Evolutionary conservation across 169 alveolate species (phyloP).

Genomic region (Plasmodium sp.): DNA sequence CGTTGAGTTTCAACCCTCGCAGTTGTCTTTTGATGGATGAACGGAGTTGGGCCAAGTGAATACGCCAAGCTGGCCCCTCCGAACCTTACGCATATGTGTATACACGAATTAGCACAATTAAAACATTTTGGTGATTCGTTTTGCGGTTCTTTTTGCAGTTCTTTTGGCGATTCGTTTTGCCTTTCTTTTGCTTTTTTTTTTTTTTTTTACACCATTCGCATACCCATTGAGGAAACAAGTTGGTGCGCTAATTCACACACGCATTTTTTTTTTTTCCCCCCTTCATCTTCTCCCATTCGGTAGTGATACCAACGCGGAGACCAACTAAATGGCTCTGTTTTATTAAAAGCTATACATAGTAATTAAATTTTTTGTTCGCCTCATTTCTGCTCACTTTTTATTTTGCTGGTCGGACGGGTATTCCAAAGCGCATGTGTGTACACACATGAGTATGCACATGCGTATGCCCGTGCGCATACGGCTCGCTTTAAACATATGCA

Average conservation of each 20-base stretch:
- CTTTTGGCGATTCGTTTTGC: too few relatives aligned
- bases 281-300: not conserved
- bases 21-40: not conserved
- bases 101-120: not conserved
- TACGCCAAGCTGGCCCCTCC: not conserved
- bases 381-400: not conserved
- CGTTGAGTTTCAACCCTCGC: not conserved
- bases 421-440: not conserved
- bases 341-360: not conserved
- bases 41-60: not conserved
- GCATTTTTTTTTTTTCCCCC: slow-evolving; percentile 6
- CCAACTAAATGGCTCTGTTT: not conserved
- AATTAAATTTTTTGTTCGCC: not conserved
- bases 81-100: not conserved
- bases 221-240: not conserved
- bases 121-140: not conserved
- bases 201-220: not conserved
- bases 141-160: not conserved
- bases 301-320: not conserved
- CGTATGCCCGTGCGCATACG: not conserved
- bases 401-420: not conserved
- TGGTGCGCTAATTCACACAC: slow-evolving; percentile 66
- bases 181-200: too few relatives aligned
- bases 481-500: not conserved
- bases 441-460: not conserved